phyloP scores from a whole-genome alignment of 2,329 filamentous ascomycete genomes.

The Cladosporium cucumerinum region DNA sequence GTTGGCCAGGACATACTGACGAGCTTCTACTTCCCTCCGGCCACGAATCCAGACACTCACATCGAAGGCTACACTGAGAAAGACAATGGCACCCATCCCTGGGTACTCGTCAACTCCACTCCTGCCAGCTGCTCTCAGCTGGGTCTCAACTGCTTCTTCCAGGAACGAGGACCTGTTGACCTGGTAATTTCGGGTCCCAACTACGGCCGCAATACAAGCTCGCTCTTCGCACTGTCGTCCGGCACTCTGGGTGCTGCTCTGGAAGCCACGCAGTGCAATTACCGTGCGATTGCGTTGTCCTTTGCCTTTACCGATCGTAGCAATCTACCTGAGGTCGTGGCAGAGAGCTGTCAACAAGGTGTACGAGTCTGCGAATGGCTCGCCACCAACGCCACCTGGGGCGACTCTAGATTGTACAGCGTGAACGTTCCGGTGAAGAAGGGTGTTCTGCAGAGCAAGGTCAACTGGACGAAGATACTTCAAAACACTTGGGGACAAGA shows the following conservation, averaged over 20 bases:
- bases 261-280: slow-evolving; percentile 47
- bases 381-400: slow-evolving; percentile 66
- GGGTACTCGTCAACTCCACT: slow-evolving; percentile 50
- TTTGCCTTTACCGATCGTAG: slow-evolving; percentile 87
- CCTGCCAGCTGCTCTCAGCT: slow-evolving; percentile 51
- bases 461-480: slow-evolving; percentile 80
- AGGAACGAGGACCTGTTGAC: slow-evolving; percentile 43
- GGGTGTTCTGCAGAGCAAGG: slow-evolving; percentile 64
- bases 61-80: slow-evolving; percentile 24
- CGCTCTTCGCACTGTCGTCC: slow-evolving; percentile 48
- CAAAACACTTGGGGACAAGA: slow-evolving; percentile 88
- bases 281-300: slow-evolving; percentile 70
- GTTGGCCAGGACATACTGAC: slow-evolving; percentile 73
- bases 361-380: slow-evolving; percentile 78
- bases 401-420: slow-evolving; percentile 66
- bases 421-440: slow-evolving; percentile 86
- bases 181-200: slow-evolving; percentile 50
- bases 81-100: slow-evolving; percentile 42
- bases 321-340: slow-evolving; percentile 78
- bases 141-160: slow-evolving; percentile 47
- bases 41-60: slow-evolving; percentile 26
- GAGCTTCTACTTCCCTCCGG: slow-evolving; percentile 57
- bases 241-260: slow-evolving; percentile 51
- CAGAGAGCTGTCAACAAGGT: slow-evolving; percentile 69
- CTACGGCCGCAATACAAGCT: slow-evolving; percentile 50